Base-by-base conservation (phyloP, 164 flowering plant species). In the Berberis vulgaris region DNA sequence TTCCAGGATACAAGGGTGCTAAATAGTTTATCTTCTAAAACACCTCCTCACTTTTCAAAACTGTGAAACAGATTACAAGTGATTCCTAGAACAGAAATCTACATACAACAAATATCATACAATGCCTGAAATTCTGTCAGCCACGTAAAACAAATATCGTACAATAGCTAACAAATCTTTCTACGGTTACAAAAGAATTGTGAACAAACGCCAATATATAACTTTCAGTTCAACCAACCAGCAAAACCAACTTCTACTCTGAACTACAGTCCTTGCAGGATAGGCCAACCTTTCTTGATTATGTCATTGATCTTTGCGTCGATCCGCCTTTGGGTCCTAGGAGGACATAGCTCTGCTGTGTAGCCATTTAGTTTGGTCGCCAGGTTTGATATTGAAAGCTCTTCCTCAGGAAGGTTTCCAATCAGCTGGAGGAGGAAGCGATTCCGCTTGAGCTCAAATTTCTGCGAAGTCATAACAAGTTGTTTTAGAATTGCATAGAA, bases 291-390 rank as follows among this genome's bases (percentile, higher is more conserved):
- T 75, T 79, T 91, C 60, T 69, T 79, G 2, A 86, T 45, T 39
- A 94, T 91, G 10, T 86, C 89, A 46, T 80, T 78, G 56, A 94
- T 83, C 78, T 84, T 91, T 26, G 76, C 74, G 77, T 89, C 87
- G 40, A 94, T 83, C 44, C 73, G 85, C 63, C 61, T 81, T 65
- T 87, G 96, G 64, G 65, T 76, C 67, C 65, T 79, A 40, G 82
- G 73, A 11, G 99, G 91, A 73, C 99, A 91, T 56, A 94, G 84
- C 73, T 84, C 97, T 46, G 95, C 96, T 50, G 96, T 88, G 75
- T 84, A 94, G 12, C 99, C 83, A 52, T 89, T 89, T 52, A 94
- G 71, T 73, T 79, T 91, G 65, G 93, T 68, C 10, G 96, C 97
- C 40, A 89, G 67, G 67, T 55, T 84, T 41, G 96, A 94, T n/a